Conservation (phyloP, 1,139 yeast species). For the Hyphopichia pseudoburtonii region DNA sequence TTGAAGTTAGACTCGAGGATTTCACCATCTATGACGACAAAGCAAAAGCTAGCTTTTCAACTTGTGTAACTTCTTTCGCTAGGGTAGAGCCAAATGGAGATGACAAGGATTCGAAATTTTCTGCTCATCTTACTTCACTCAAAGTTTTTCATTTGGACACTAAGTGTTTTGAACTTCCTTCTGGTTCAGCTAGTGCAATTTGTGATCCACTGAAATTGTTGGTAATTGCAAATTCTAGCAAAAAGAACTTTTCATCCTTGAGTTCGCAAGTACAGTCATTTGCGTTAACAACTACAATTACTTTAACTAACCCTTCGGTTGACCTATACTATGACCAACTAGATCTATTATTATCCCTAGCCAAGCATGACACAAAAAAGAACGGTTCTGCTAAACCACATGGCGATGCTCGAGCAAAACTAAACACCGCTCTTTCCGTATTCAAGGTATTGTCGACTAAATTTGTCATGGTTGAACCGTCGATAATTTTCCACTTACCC, state of each 20-base stretch:
- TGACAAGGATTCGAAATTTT: slow-evolving; percentile 8
- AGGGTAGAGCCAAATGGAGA: slow-evolving; percentile 9
- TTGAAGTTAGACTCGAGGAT: slow-evolving; percentile 32
- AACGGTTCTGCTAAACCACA: no score
- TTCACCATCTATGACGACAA: slow-evolving; percentile 23
- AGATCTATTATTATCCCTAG: slow-evolving; percentile 13
- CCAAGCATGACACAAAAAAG: slow-evolving; percentile 5
- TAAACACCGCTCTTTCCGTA: neutral
- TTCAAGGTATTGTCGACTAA: slow-evolving; percentile 24
- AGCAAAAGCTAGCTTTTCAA: slow-evolving; percentile 19
- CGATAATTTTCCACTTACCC: slow-evolving; percentile 32
- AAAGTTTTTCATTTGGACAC: slow-evolving; percentile 30
- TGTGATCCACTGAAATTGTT: slow-evolving; percentile 18
- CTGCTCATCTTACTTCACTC: slow-evolving; percentile 25
- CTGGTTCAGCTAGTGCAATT: slow-evolving; percentile 27
- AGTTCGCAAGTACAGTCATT: neutral
- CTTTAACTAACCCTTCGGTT: slow-evolving; percentile 33
- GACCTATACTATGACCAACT: slow-evolving; percentile 43
- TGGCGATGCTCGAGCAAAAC: neutral
- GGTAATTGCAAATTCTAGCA: neutral
- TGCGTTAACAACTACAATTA: slow-evolving; percentile 1
- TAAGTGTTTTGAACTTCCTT: slow-evolving; percentile 38
- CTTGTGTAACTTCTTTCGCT: slow-evolving; percentile 17
- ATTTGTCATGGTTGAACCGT: slow-evolving; percentile 33
- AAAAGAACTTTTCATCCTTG: no score